Base-by-base conservation (phyloP, 208 protist genomes). In the Crithidia expoeki region DNA sequence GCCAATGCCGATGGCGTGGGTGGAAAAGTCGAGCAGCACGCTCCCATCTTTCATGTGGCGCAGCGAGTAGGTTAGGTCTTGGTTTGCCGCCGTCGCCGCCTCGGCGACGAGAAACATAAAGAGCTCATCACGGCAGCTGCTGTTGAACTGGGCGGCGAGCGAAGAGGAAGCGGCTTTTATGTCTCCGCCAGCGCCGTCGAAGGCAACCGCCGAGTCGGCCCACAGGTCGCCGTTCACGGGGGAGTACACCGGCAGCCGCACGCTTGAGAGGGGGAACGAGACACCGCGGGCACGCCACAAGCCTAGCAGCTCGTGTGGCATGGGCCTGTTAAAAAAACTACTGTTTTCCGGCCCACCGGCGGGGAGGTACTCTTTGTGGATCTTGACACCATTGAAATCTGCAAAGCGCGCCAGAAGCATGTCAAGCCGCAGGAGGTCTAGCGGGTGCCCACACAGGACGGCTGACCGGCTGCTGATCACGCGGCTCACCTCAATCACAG, bases 321-420 rank as follows among this genome's bases (percentile, higher is more conserved):
- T 70, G 33, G 52, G 62, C 32, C 76, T 69, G 64, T 92, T 94
- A 57, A 85, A 90, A 59, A 83, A 92, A 42, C 46, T 28, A 68
- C 75, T 88, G 77, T 92, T 92, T 67, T 93, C 81, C 9, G 89
- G 89, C 0, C 70, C 67, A 2, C 68, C 65, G 16, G 75, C 58
- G 27, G 84, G 83, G 56, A 94, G 70, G 72, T 88, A 92, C 59
- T 92, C 84, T 69, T 81, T 85, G 71, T 89, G 79, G 3, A 94
- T 83, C 75, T 85, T 90, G 36, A 88, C 72, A 1, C 87, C 89
- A 30, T 78, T 90, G 34, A 68, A 69, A 49, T 83, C 75, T 0
- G 85, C 81, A 65, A 83, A 94, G 46, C 79, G 72, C 25, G 85
- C 49, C 32, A 94, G 78, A 12, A 94, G 50, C 55, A 81, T 72